Base-by-base conservation (phyloP, 352 stramenopile species). In the Phytophthora crassamura region DNA sequence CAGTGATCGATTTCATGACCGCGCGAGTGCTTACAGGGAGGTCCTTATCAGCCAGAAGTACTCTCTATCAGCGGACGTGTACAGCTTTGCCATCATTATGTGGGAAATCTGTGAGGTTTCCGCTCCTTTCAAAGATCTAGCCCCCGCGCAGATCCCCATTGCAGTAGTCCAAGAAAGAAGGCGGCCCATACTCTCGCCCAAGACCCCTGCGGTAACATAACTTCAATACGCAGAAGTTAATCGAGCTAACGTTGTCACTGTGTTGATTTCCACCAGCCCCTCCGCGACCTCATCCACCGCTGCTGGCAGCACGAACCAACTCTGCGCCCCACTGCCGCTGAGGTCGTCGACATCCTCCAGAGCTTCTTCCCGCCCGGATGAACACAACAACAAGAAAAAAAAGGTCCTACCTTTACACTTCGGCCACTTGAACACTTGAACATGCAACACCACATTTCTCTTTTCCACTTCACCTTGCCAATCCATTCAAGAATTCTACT, bases 1-100 rank as follows among this genome's bases (percentile, higher is more conserved):
- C 0, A 30, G 50, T 11, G 11, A 25, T 57, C 16, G 11, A 35
- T 52, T 15, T 42, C 34, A 9, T 47, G 16, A 61, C 49, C 28
- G 16, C 14, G 18, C 42, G 3, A 14, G 8, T 43, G 20, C 11
- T 20, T 58, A 41, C 58, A 94, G 84, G 4, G 84, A 93, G 67
- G 82, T 94, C 4, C 82, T 94, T 14, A 74, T 77, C 10, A 90
- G 76, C 16, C 54, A 81, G 32, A 72, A 69, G 28, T 93, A 94
- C 51, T 92, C 84, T 3, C 64, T 93, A 2, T 81, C 79, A 20
- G 84, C 82, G 0, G 82, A 94, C 32, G 79, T 94, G 48, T 93
- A 94, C 80, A 93, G 86, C 63, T 90, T 93, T 67, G 86, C 77
- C 1, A 63, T 93, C 48, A 86, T 94, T 39, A 69, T 93, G 68